Base-by-base conservation (phyloP, 108 stramenopile genomes). In the Halocafeteria seosinensis region DNA sequence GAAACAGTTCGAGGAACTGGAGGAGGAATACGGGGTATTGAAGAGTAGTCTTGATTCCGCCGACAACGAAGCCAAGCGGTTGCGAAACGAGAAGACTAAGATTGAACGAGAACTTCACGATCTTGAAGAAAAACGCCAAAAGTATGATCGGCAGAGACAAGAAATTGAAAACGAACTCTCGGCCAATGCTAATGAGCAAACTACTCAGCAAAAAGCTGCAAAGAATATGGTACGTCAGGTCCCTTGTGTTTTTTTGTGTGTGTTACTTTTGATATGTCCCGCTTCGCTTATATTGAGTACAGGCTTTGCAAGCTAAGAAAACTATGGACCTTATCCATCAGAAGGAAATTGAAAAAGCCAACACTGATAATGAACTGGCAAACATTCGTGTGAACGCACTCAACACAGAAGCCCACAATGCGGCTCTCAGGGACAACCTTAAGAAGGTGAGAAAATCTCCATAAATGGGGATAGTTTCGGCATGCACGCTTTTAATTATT, bases 81-180 rank as follows among this genome's bases (percentile, higher is more conserved):
- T 82, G 12, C 63, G 65, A 36, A 51, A 27, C 23, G 24, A 31
- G 32, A 55, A 33, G 8, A 57, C 65, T 30, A 13, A 0, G 2
- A 5, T 69, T 4, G 34, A 29, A 30, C 53, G 64, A 52, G 37
- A 77, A 57, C 28, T 78, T 34, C 75, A 47, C 24, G 11, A 37
- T 0, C 34, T 82, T 50, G 63, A 72, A 50, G 38, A 70, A 26
- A 81, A 76, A 55, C 59, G 79, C n/a, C 78, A 81, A 57, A 57
- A 71, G 32, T 76, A 85, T 26, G 84, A 85, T 52, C 77, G 80
- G 33, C 82, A 87, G 74, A 64, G 85, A 0, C 84, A 85, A 42
- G 69, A 69, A 60, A 32, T 80, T 27, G 82, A 84, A 47, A 55
- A 63, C 27, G 68, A 67, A 33, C 78, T 84, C 47, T 55, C 62